Evolutionary conservation across 2,329 filamentous ascomycete species (phyloP), one percentile per base, ranked within the genome.

Genomic region (Pyricularia sp.): DNA sequence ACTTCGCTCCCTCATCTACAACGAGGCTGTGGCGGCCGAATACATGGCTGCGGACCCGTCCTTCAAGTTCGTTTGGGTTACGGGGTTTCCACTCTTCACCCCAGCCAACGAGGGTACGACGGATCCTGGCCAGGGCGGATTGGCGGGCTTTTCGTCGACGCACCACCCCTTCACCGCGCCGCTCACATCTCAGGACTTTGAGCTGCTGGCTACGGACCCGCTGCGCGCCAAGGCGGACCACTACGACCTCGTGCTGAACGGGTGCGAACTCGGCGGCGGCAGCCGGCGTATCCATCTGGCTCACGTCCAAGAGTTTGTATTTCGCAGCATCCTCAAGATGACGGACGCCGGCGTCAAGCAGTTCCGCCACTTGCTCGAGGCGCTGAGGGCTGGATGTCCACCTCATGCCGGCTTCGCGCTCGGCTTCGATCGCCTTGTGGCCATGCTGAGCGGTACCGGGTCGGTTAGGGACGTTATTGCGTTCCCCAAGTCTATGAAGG

Each of bases 101-200:
- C 92, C 90, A 0, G 85, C 85, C 68, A 88, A 86, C 67, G 81
- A 85, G 67, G 82, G 85, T 14, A 26, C 58, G 23, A 61, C 58
- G 58, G 81, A 91, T 65, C 91, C 92, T 0, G 93, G 93, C 1
- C 94, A 98, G 79, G 93, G 92, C 68, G 93, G 93, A 23, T 78
- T 83, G 0, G 88, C 93, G 0, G 93, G 94, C 4, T 88, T 98
- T 74, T 88, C 90, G 11, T 90, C 94, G 0, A 97, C 94, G 0
- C 95, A 99, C 76, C 95, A 99, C 77, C 95, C 95, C 0, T 99
- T 99, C 79, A 99, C 95, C 0, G 92, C 95, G 0, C 95, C 95
- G 0, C 87, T 92, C 50, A 87, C 87, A 0, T 78, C 84, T 0
- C 81, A 82, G 4, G 94, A 98, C 76, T 85, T 97, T 20, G 89